Evolutionary conservation across 345 rosid genomes (phyloP), one percentile per base, ranked within the genome.

Genomic region (Microcos paniculata): DNA sequence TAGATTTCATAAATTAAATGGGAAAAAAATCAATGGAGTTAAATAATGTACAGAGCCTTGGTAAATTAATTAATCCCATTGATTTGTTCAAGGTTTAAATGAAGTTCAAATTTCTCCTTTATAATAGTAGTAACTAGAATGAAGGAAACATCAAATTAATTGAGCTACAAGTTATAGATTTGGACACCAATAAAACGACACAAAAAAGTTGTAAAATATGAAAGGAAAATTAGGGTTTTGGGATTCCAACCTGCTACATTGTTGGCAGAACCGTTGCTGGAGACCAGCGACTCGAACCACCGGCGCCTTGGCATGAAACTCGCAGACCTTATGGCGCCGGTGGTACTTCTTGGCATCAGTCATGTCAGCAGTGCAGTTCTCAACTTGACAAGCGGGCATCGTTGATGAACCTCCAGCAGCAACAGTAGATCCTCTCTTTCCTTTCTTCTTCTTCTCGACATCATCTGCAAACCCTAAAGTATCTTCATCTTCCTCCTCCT

Each of bases 231-330:
- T 78, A 82, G 87, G 90, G 90, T 80, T 84, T 78, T 28, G 61
- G 63, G 9, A 52, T 11, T n/a, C 21, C 45, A 59, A 73, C 99
- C 94, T 93, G 98, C 99, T 96, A 80, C 99, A 96, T 92, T 93
- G 99, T 82, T 96, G 99, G 85, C 99, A 96, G 76, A 96, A 96
- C 71, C 99, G 96, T 79, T 90, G 91, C 9, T 82, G 90, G 66
- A 79, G 77, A 52, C 93, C 98, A 30, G 78, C 84, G 69, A 96
- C 85, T 63, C 59, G 78, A 48, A 86, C 98, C 23, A 62, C 62
- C 4, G 93, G 33, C 71, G 93, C 90, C 82, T 90, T 96, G 80
- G 99, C 92, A 48, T 96, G 99, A 80, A 58, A 46, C 79, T 96
- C 94, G 35, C 99, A 96, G 28, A 96, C 98, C 81, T 86, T 96